phyloP scores from a whole-genome alignment of 176 grass and related monocot genomes.

The Carex myosuroides region DNA sequence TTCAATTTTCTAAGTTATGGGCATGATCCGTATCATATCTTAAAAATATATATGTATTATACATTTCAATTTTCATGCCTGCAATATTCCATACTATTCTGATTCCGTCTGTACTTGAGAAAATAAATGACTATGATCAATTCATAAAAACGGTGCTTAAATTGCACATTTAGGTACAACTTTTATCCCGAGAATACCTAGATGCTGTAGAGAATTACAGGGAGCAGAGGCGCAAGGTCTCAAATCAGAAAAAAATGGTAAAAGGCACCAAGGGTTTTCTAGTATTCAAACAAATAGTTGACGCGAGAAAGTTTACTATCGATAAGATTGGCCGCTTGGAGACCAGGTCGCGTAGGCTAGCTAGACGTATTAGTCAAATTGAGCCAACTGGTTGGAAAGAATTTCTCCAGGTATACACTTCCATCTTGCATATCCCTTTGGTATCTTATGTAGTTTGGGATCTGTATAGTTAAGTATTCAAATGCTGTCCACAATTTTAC shows the following conservation, averaged over 20 bases:
- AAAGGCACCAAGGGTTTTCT: constrained; percentile 76
- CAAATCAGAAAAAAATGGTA: constrained; percentile 85
- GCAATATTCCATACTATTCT: neutral
- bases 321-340: constrained; percentile 81
- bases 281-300: constrained; percentile 77
- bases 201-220: constrained; percentile 64
- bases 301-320: constrained; percentile 78
- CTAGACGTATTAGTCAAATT: constrained; percentile 75
- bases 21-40: neutral
- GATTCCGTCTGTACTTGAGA: neutral
- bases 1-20: neutral
- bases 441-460: neutral
- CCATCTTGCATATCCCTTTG: neutral
- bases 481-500: neutral
- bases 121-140: neutral
- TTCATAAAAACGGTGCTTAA: neutral
- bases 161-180: constrained; percentile 48
- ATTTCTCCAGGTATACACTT: constrained; percentile 72
- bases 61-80: neutral
- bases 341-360: constrained; percentile 61
- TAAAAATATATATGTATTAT: too few relatives aligned
- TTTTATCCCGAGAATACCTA: constrained; percentile 66
- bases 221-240: constrained; percentile 74
- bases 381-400: constrained; percentile 99
- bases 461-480: neutral